Base-by-base conservation (phyloP, 495 filamentous ascomycete genomes). In the Chaetomium tenue region DNA sequence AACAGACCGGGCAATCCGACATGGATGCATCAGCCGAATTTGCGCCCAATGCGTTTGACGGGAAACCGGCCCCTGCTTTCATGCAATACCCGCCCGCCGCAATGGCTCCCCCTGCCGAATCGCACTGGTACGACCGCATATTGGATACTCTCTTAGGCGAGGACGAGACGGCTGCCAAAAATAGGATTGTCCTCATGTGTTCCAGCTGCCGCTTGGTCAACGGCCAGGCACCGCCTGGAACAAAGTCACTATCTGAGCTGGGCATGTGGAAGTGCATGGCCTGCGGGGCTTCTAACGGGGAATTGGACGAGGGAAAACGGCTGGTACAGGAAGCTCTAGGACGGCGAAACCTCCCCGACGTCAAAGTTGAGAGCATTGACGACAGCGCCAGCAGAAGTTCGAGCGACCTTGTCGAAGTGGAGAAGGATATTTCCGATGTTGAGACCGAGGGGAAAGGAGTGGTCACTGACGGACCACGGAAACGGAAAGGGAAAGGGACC, bases 91-190 rank as follows among this genome's bases (percentile, higher is more conserved):
- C 65, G 16, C 71, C 68, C 33, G 66, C 68, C 28, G 40, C 71
- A 12, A 67, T 84, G 71, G 69, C 77, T 65, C 82, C 74, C 67
- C 57, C 74, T 0, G 71, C 74, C 23, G 83, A 83, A 48, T 78
- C 87, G 42, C 85, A 88, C 64, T 98, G 95, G 95, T 98, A 97
- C 74, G 94, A 98, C 71, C 87, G 94, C 50, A 84, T 98, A 39
- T 76, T 98, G 46, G 94, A 98, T 71, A 87, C 96, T 6, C 83
- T 99, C 37, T 81, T 99, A 0, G 94, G 94, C 25, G 94, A 99
- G 75, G 94, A 99, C 68, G 94, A 99, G 76, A 93, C 90, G 46
- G 87, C 89, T 28, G 86, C 95, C 0, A 93, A 91, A 76, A 97
- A 97, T 76, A 86, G 94, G 6, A 85, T 96, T 58, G 94, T 88